Evolutionary conservation across 805 yeast genomes (phyloP).

Genomic region (Starmerella sirachaensis): DNA sequence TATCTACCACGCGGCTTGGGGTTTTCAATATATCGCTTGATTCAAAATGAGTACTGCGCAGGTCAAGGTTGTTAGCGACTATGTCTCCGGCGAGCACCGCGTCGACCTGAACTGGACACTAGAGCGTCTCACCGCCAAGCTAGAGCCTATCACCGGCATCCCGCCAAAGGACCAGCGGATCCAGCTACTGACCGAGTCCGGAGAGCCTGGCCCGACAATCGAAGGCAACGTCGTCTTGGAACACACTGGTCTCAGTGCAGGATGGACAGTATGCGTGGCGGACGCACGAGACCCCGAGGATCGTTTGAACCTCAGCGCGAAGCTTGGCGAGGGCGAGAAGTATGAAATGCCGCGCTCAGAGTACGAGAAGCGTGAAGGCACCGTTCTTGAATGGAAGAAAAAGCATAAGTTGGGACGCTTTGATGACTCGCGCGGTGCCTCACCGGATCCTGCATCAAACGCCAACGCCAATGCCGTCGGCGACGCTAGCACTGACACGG

Average conservation of each 20-base stretch:
- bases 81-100: slow-evolving; percentile 59
- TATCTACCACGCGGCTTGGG: too few species aligned
- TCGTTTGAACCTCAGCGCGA: slow-evolving; percentile 28
- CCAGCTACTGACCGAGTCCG: slow-evolving; percentile 22
- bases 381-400: slow-evolving; percentile 71
- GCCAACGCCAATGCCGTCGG: slow-evolving; percentile 19
- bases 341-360: too few species aligned
- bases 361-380: slow-evolving; percentile 46
- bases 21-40: too few species aligned
- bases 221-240: slow-evolving; percentile 13
- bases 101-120: slow-evolving; percentile 53
- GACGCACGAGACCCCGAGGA: slow-evolving; percentile 28
- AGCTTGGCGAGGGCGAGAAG: slow-evolving; percentile 34
- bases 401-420: slow-evolving; percentile 59
- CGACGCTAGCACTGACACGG: neutral
- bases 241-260: slow-evolving; percentile 24
- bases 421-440: slow-evolving; percentile 32
- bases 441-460: neutral
- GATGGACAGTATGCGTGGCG: slow-evolving; percentile 44
- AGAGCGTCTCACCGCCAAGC: slow-evolving; percentile 37
- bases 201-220: neutral
- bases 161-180: slow-evolving; percentile 39
- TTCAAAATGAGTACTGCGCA: too few species aligned
- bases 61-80: slow-evolving; percentile 42
- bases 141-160: slow-evolving; percentile 67